A percentile compares a stretch with the other conserved stretches of the same genome.
phyloP scores from a whole-genome alignment of 1,284 basidiomycete species.

The Pisolithus thermaeus region DNA sequence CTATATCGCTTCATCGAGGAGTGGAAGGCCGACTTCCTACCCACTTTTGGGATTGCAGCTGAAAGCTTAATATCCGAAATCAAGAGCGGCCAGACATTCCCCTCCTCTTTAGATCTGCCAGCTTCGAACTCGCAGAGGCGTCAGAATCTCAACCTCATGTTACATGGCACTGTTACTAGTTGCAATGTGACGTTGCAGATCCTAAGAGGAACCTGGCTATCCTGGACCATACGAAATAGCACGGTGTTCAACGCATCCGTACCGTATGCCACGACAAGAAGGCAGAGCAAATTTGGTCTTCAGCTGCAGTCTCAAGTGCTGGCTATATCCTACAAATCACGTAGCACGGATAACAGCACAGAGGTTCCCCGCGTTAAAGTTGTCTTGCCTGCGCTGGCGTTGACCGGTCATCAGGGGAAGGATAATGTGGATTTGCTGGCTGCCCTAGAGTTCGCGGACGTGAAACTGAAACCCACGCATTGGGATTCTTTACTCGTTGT shows the following conservation, averaged over 20 bases:
- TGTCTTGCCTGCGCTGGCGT: conserved; percentile 55
- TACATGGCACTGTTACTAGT: conserved; percentile 47
- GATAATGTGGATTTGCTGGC: conserved; percentile 47
- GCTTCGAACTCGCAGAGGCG: conserved; percentile 22
- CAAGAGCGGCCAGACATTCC: conserved; percentile 29
- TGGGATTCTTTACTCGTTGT: conserved; percentile 76
- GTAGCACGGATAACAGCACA: conserved; percentile 28
- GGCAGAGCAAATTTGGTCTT: conserved; percentile 50
- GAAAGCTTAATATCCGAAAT: conserved; percentile 62
- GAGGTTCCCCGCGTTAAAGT: conserved; percentile 49
- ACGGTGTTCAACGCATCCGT: conserved; percentile 43
- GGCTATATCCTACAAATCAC: conserved; percentile 49
- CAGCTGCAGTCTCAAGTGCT: conserved; percentile 60
- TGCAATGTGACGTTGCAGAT: conserved; percentile 63
- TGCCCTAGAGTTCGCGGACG: conserved; percentile 60
- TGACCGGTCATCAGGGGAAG: conserved; percentile 52
- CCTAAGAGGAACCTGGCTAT: conserved; percentile 80
- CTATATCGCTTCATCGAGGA: conserved; percentile 72
- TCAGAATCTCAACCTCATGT: conserved; percentile 32
- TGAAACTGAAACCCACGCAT: conserved; percentile 72
- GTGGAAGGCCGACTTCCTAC: conserved; percentile 74
- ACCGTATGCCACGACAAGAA: conserved; percentile 28
- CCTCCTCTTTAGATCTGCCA: conserved; percentile 19
- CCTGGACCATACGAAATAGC: conserved; percentile 57
- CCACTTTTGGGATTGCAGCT: conserved; percentile 61